Evolutionary conservation across 371 early-diverging fungal species (phyloP), one percentile per base, ranked within the genome.

Genomic region (Phascolomyces articulosus): DNA sequence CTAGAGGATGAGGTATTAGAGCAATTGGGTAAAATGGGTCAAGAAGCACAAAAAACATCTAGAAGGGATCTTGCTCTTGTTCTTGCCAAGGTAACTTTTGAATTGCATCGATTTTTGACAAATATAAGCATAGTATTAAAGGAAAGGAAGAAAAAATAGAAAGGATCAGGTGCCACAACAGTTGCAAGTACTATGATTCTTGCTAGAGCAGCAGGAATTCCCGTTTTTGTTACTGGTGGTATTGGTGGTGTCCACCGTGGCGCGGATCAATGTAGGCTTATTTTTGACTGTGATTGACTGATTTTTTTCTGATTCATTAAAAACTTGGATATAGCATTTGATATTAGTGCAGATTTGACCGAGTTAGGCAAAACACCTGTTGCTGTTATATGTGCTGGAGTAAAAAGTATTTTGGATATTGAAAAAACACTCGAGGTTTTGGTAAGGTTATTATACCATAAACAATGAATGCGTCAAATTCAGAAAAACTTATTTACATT

Each of bases 221-320:
- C 81, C 24, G 78, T 98, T 0, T 97, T 98, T 85, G 96, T 93
- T 18, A 97, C 98, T 2, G 98, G 98, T 20, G 98, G 98, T 10
- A 96, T 98, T 57, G 98, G 98, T 40, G 98, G 98, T 40, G 98
- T 95, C 20, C 98, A 97, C 63, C 85, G 97, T 15, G 95, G 92
- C 9, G 94, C 87, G 18, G 90, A 93, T 59, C 58, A 73, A 34
- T 87, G 91, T 78, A 38, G 40, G 29, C 20, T 21, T 20, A 3
- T 38, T 0, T 29, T 15, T 20, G 11, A 16, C 20, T 18, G 13
- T 4, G n/a, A 28, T 0, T 6, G 54, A 48, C 58, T 21, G 11
- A 44, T 40, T 7, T 48, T 48, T n/a, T n/a, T n/a, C n/a, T n/a
- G n/a, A n/a, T n/a, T n/a, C n/a, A n/a, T n/a, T n/a, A n/a, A n/a